These are phyloP conservation scores for Pyrus bretschneideri DNA, from an alignment of 306 rosid genomes.

Conservation along the genomic window DNA sequence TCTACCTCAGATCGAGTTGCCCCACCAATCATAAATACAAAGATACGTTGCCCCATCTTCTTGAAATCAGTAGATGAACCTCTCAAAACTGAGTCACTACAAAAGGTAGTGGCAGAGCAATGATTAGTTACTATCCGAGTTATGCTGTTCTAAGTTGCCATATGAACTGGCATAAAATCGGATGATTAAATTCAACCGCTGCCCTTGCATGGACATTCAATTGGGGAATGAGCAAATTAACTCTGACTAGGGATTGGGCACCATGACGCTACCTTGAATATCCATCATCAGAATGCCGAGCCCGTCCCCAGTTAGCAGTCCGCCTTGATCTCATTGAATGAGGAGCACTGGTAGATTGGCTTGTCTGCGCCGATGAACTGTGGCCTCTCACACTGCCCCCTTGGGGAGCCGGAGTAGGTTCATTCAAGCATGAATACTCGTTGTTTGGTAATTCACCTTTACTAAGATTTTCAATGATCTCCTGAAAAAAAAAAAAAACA, in stretches of 20 bases:
- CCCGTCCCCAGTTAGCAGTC: constrained; percentile 80
- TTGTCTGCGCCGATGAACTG: constrained; percentile 18
- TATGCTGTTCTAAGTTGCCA: too few relatives aligned
- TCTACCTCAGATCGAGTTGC: constrained; percentile 95
- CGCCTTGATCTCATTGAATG: constrained; percentile 75
- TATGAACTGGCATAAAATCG: not conserved
- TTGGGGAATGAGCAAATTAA: not conserved
- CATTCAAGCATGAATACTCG: constrained; percentile 71
- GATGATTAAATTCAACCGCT: not conserved
- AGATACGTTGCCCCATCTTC: constrained; percentile 79
- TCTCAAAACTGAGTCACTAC: constrained; percentile 69
- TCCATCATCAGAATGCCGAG: constrained; percentile 71
- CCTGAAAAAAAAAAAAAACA: constrained; percentile 33
- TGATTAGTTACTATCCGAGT: not conserved
- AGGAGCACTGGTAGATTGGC: constrained; percentile 45
- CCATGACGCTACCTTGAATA: constrained; percentile 52
- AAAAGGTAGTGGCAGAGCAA: constrained; percentile 10
- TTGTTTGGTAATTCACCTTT: constrained; percentile 61
- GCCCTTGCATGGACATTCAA: not conserved
- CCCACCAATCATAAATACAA: constrained; percentile 80
- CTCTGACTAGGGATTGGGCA: not conserved
- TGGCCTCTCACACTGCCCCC: constrained; percentile 24
- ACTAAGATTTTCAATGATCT: constrained; percentile 59
- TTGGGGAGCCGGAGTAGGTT: constrained; percentile 19
- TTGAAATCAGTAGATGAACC: constrained; percentile 42